These are phyloP conservation scores for Gaertneriomyces sp. DNA, from an alignment of 192 early-diverging fungal genomes.

Conservation along the genomic window DNA sequence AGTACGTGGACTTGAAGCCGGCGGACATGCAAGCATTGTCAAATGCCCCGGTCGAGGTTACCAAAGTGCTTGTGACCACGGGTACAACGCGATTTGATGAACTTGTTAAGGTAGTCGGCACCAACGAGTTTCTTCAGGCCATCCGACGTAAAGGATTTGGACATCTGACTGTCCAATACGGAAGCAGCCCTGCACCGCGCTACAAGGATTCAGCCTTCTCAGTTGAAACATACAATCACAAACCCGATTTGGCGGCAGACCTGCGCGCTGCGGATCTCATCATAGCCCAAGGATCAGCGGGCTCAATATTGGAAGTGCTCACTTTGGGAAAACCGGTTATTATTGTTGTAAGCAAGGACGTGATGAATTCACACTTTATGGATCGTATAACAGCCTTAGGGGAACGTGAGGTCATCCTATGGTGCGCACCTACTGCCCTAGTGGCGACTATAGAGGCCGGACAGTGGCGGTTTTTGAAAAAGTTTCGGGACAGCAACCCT, in stretches of 20 bases:
- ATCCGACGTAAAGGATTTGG: conserved; percentile 51
- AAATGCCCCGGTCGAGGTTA: conserved; percentile 23
- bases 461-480: conserved; percentile 1
- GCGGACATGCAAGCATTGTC: conserved; percentile 28
- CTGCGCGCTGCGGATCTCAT: conserved; percentile 67
- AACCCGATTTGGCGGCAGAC: conserved; percentile 47
- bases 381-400: conserved; percentile 77
- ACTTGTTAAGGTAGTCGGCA: conserved; percentile 53
- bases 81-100: conserved; percentile 87
- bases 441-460: conserved; percentile 10
- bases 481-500: conserved; percentile 8
- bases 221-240: conserved; percentile 56
- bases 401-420: conserved; percentile 51
- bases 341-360: conserved; percentile 69
- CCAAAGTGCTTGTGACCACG: conserved; percentile 65
- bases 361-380: conserved; percentile 84
- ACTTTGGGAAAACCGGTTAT: conserved; percentile 58
- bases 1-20: conserved; percentile 11
- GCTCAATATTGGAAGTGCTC: conserved; percentile 74
- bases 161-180: conserved; percentile 39
- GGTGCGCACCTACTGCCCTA: conserved; percentile 6
- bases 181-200: conserved; percentile 7
- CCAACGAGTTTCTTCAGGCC: conserved; percentile 44
- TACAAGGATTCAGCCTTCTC: conserved; percentile 1
- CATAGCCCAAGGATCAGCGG: conserved; percentile 83